Evolutionary conservation across 2,329 filamentous ascomycete species (phyloP).

Genomic region (Colletotrichum nymphaeae): DNA sequence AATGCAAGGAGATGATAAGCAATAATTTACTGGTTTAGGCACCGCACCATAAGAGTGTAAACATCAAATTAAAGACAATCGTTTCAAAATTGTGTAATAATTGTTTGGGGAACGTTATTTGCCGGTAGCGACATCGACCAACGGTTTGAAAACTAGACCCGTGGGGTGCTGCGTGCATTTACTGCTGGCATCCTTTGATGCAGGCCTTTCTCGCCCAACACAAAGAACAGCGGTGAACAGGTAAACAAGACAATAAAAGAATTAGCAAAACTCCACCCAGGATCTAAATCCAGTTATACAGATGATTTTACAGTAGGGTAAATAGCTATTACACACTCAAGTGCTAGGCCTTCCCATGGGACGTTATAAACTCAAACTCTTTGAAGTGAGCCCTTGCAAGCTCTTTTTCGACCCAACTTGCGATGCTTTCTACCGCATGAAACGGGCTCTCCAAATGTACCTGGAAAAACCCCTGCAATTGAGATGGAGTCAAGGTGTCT

Average conservation of each 20-base stretch:
- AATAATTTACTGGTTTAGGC: no score
- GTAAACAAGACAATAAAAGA: neutral
- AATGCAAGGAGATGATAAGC: no score
- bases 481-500: constrained; percentile 59
- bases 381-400: constrained; percentile 42
- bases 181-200: neutral
- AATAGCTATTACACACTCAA: neutral
- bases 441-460: constrained; percentile 53
- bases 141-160: neutral
- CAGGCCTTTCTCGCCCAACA: neutral
- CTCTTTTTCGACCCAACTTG: constrained; percentile 50
- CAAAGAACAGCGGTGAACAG: neutral
- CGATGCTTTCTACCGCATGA: constrained; percentile 48
- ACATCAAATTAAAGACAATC: no score
- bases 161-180: neutral
- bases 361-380: constrained; percentile 43
- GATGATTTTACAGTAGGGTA: neutral
- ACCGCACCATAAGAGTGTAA: no score
- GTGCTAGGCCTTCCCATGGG: constrained; percentile 2
- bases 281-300: neutral
- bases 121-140: no score
- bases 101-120: no score
- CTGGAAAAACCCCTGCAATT: constrained; percentile 62
- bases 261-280: neutral
- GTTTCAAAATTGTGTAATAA: no score